A percentile compares a stretch with the other conserved stretches of the same genome.
Conservation (phyloP, 495 filamentous ascomycete genomes). For the Achaetomiella virescens region DNA sequence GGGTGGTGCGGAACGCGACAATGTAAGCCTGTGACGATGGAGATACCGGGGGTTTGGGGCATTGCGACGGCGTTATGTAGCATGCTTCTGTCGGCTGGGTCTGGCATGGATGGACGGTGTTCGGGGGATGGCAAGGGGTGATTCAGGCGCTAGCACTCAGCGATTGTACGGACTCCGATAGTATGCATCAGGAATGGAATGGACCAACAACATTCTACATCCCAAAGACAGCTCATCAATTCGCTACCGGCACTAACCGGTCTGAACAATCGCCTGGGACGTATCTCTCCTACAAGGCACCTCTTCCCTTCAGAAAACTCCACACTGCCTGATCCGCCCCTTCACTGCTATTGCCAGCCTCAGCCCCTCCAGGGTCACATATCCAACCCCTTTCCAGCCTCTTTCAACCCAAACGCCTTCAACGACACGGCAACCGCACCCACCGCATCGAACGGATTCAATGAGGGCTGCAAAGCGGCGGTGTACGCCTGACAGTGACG, state of each 20-base stretch:
- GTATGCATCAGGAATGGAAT: too few species aligned
- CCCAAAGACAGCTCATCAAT: too few species aligned
- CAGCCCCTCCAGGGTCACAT: conserved; percentile 35
- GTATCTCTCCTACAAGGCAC: too few species aligned
- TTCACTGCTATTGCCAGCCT: conserved; percentile 41
- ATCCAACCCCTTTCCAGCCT: conserved; percentile 53
- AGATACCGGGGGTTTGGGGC: background rate
- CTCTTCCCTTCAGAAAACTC: conserved; percentile 20
- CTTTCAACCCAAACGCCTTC: conserved; percentile 52
- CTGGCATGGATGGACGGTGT: too few species aligned
- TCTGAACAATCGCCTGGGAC: too few species aligned
- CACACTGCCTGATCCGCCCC: conserved; percentile 46
- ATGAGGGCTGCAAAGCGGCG: conserved; percentile 62
- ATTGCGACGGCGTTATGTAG: background rate
- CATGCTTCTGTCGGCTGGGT: conserved; percentile 7
- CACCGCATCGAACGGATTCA: conserved; percentile 67
- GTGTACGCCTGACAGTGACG: conserved; percentile 46
- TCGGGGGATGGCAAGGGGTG: too few species aligned
- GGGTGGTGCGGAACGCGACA: conserved; percentile 19
- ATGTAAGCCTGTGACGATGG: background rate
- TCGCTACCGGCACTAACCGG: too few species aligned
- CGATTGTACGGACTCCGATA: too few species aligned
- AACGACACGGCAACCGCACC: conserved; percentile 48
- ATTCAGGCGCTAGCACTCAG: too few species aligned
- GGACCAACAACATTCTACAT: too few species aligned